Percentiles rank a stretch among this genome's conserved stretches.
phyloP scores from a whole-genome alignment of 2,329 filamentous ascomycete genomes.

The Epicoccum sorghinum region DNA sequence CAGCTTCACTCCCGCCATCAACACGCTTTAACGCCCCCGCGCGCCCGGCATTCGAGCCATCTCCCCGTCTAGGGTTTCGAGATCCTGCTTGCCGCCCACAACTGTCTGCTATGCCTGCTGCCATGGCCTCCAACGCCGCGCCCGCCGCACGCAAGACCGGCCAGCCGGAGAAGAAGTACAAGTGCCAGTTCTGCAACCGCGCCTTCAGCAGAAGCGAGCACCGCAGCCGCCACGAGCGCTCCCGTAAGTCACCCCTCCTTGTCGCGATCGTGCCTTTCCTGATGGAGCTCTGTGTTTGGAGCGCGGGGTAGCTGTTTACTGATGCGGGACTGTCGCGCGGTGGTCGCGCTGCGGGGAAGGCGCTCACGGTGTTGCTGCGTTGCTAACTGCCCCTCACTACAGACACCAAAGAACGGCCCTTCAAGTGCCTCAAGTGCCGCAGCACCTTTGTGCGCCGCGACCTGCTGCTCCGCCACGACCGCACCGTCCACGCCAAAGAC shows the following conservation, averaged over 20 bases:
- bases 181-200: constrained; percentile 97
- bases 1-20: constrained; percentile 32
- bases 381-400: constrained; percentile 47
- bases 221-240: constrained; percentile 93
- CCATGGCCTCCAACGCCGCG: constrained; percentile 70
- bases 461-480: constrained; percentile 93
- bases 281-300: constrained; percentile 34
- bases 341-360: constrained; percentile 44
- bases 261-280: constrained; percentile 6
- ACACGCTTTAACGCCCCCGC: constrained; percentile 47
- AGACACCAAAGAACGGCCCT: constrained; percentile 99
- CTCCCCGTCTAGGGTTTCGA: constrained; percentile 15
- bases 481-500: constrained; percentile 98
- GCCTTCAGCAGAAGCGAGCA: constrained; percentile 98
- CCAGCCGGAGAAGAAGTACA: constrained; percentile 96
- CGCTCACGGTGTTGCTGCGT: constrained; percentile 21
- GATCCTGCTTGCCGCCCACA: constrained; percentile 3
- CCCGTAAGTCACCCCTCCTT: constrained; percentile 73
- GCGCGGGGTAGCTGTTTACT: constrained; percentile 39
- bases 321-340: constrained; percentile 41
- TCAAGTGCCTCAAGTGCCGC: constrained; percentile 97
- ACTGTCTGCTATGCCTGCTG: constrained; percentile 66
- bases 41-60: constrained; percentile 39
- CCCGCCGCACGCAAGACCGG: constrained; percentile 71
- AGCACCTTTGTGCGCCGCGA: constrained; percentile 98